Evolutionary conservation across 2,329 filamentous ascomycete genomes (phyloP), one percentile per base, ranked within the genome.

Genomic region (Paraconiothyrium brasiliense): DNA sequence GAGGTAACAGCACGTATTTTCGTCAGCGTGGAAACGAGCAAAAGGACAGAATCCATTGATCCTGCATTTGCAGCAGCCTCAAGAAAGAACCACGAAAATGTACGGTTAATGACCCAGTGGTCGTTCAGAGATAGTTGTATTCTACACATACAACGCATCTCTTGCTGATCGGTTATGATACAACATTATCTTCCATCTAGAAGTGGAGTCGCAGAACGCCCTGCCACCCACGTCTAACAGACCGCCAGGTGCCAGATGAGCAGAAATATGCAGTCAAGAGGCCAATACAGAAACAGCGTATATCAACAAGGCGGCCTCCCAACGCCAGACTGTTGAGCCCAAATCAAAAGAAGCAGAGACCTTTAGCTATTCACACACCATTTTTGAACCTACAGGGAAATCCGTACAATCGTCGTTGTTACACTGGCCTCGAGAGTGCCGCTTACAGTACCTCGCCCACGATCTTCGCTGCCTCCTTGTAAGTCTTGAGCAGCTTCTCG

Each of bases 401-500:
- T 51, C 47, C 50, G 46, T 58, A 61, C 59, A 62, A 43, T 27
- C n/a, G 27, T 58, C 44, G 60, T 62, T 60, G 61, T 71, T 65
- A 62, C 56, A 60, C 62, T 64, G 66, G 64, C 60, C 46, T 54
- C 32, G 44, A 34, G n/a, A 50, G 9, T 46, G 57, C 43, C 46
- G 64, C 58, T 70, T 76, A 78, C 69, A 78, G 68, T 55, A 99
- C 95, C 82, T 99, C 95, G 63, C 95, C 93, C 66, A 99, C 94
- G 78, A 99, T 99, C 86, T 96, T 97, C 65, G 94, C 93, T 22
- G 95, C 95, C 83, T 99, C 95, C 75, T 93, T 93, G 83, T 99
- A 99, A 22, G 95, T 99, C 77, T 91, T 89, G 65, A 98, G 87
- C 68, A 99, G 85, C 79, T 93, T 95, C 85, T 99, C 95, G 81